Base-by-base conservation (phyloP, 2,329 filamentous ascomycete species). In the Zasmidium angulare region DNA sequence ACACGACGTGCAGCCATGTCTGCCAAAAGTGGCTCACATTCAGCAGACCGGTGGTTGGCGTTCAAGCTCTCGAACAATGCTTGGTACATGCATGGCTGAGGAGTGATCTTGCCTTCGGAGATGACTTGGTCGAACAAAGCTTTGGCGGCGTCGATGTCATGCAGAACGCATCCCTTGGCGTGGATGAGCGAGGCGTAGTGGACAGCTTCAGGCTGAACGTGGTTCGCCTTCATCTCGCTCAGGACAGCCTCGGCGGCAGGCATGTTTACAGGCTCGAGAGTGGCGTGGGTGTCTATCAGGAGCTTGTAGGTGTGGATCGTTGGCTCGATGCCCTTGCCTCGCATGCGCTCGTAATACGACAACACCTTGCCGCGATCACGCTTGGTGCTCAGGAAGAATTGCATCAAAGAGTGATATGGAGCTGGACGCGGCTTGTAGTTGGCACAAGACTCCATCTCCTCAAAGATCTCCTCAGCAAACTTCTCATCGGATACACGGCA, bases 331-430 rank as follows among this genome's bases (percentile, higher is more conserved):
- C 88, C 86, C 79, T 89, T 90, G 21, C 86, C 83, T 74, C 89
- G 86, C 95, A 99, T 98, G 63, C 93, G 90, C 76, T 96, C 89
- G 73, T 96, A 98, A 82, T 98, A 99, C 29, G 88, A 84, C 22
- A 99, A 83, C 3, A 97, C 93, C 85, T 98, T 98, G 75, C 83
- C 80, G 78, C 95, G 93, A 76, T 99, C 93, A 55, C 92, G 91
- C 85, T 98, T 98, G 56, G 93, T 98, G 58, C 91, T 96, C 67
- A 98, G 82, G 85, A 98, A 99, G 80, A 96, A 98, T 75, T 99
- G 95, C 86, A 99, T 99, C 87, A 99, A 90, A 77, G 91, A 96
- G 82, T 99, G 97, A 83, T 99, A 99, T 0, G 95, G 95, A 22
- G 95, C 95, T 23, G 95, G 93, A 10, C 95, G 89, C 46, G 95